Percentiles rank a stretch among this genome's conserved stretches.
Conservation (phyloP, 805 yeast genomes). For the Myxozyma melibiosi region DNA sequence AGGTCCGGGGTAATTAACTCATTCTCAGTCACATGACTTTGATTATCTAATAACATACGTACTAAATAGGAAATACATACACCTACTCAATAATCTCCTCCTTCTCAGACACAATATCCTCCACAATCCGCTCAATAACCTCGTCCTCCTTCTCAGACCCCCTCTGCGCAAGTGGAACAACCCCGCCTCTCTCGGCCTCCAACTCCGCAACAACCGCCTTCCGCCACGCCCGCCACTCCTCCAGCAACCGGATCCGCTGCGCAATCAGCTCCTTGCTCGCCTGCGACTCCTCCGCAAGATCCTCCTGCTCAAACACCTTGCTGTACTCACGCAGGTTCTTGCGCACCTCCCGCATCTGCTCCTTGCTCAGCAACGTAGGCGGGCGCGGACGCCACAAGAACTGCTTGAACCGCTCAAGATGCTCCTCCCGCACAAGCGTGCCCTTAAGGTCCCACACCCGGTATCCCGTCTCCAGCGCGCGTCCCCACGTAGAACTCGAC, state of each 20-base stretch:
- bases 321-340: constrained; percentile 86
- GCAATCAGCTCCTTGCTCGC: constrained; percentile 88
- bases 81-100: constrained; percentile 43
- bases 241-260: constrained; percentile 75
- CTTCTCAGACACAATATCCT: constrained; percentile 54
- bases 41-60: background rate
- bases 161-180: constrained; percentile 40
- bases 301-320: constrained; percentile 91
- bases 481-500: constrained; percentile 86
- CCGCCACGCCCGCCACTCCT: constrained; percentile 87
- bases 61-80: background rate
- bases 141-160: constrained; percentile 52
- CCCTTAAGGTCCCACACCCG: constrained; percentile 86
- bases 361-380: constrained; percentile 67
- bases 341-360: constrained; percentile 85
- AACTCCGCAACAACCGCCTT: constrained; percentile 51
- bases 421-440: constrained; percentile 69
- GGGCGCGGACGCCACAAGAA: constrained; percentile 99
- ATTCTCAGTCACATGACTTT: background rate
- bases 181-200: constrained; percentile 50
- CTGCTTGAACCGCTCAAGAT: constrained; percentile 79
- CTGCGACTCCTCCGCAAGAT: constrained; percentile 93
- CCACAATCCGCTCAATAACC: constrained; percentile 75
- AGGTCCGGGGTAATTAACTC: background rate
- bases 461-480: constrained; percentile 86